phyloP scores from a whole-genome alignment of 768 basidiomycete species.

The Cubamyces sp. region DNA sequence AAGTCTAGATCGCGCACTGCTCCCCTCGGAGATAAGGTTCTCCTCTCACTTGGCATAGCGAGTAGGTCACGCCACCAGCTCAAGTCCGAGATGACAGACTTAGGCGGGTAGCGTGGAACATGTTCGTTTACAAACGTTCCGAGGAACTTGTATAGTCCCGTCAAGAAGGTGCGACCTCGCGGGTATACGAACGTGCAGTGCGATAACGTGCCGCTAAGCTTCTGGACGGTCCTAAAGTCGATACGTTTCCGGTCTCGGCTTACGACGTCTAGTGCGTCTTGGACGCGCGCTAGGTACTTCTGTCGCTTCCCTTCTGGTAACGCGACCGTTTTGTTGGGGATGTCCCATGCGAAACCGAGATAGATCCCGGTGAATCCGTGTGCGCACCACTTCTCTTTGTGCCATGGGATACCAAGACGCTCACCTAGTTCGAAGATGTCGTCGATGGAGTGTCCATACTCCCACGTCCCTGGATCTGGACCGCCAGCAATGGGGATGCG shows the following conservation, averaged over 20 bases:
- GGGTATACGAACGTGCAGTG: conserved; percentile 40
- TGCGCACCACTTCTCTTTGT: conserved; percentile 23
- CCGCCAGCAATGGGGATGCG: not conserved
- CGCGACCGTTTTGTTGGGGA: conserved; percentile 31
- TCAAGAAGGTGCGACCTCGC: conserved; percentile 33
- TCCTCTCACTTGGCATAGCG: not conserved
- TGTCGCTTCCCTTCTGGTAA: conserved; percentile 37
- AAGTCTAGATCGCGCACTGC: not conserved
- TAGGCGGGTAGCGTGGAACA: conserved; percentile 25
- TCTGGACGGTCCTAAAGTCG: conserved; percentile 21
- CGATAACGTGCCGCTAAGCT: conserved; percentile 37
- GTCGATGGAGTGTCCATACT: not conserved
- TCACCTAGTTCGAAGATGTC: conserved; percentile 11
- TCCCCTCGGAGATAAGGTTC: not conserved
- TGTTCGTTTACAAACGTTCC: conserved; percentile 30
- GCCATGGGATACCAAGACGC: conserved; percentile 33
- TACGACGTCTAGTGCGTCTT: conserved; percentile 19
- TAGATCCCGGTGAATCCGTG: conserved; percentile 31
- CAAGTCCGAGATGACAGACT: conserved; percentile 34
- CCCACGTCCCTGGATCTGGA: not conserved
- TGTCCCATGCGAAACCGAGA: conserved; percentile 39
- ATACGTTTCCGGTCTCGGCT: not conserved
- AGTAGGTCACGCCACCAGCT: conserved; percentile 38
- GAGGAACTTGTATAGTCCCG: conserved; percentile 33
- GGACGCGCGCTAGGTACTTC: conserved; percentile 29